phyloP scores from a whole-genome alignment of 1,139 yeast species.

The Eremothecium gossypii region DNA sequence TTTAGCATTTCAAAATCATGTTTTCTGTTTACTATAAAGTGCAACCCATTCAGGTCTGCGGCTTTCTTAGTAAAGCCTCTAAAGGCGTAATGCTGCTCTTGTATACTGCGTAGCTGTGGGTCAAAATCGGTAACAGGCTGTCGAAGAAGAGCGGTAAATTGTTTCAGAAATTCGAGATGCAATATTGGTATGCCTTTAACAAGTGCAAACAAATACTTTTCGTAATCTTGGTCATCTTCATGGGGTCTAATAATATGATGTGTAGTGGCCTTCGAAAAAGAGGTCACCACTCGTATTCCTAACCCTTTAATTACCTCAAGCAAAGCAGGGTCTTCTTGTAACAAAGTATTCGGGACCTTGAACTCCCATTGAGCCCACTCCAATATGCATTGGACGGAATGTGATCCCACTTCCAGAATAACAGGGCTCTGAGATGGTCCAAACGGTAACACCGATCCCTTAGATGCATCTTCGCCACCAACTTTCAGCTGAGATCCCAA shows the following conservation, averaged over 20 bases:
- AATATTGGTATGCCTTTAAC: constrained; percentile 11
- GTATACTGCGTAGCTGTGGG: constrained; percentile 6
- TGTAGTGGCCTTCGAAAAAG: constrained; percentile 10
- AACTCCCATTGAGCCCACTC: constrained; percentile 2
- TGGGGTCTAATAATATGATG: constrained; percentile 7
- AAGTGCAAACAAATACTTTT: constrained; percentile 12
- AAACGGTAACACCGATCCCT: not conserved
- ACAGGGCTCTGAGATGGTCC: not conserved
- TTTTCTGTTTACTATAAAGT: constrained; percentile 7
- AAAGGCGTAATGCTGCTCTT: constrained; percentile 4
- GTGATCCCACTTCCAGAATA: constrained; percentile 1
- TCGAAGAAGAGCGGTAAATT: constrained; percentile 1
- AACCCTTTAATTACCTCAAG: not conserved
- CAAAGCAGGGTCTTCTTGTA: not conserved
- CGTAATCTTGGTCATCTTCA: constrained; percentile 6
- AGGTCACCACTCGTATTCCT: constrained; percentile 3
- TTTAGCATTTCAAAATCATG: constrained; percentile 8
- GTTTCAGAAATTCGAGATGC: constrained; percentile 8
- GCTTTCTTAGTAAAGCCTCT: constrained; percentile 1
- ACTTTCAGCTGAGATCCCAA: constrained; percentile 1
- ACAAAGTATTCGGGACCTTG: not conserved
- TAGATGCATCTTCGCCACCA: not conserved
- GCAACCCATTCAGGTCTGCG: constrained; percentile 3
- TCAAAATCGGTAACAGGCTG: constrained; percentile 10
- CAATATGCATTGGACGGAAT: not conserved